Base-by-base conservation (phyloP, 352 stramenopile genomes). In the Pythium insidiosum region DNA sequence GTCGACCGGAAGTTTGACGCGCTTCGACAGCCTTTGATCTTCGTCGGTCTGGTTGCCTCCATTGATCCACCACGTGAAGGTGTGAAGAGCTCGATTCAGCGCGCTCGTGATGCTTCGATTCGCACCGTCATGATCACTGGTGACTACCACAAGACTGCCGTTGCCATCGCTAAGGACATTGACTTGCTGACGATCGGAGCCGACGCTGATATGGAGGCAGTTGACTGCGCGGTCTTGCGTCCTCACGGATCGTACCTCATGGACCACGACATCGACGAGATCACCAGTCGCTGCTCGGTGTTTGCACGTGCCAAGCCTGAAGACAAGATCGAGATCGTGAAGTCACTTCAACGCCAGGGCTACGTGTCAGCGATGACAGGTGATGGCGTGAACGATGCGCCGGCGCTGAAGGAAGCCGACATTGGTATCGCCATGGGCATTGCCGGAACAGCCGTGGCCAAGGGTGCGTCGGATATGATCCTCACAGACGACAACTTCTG, bases 371-470 rank as follows among this genome's bases (percentile, higher is more conserved):
- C 94, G 1, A 97, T 99, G 73, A 99, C 96, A 6, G 96, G 96
- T 28, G 96, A 99, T 58, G 96, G 96, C 46, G 97, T 97, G 4
- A 99, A 99, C 63, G 96, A 99, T 67, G 95, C 95, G 2, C 96
- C 95, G 15, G 95, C 96, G 0, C 58, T 99, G 18, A 98, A 98
- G 64, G 90, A 83, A 36, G 88, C 90, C 5, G 90, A 98, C 46
- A 97, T 99, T 54, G 88, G 90, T 33, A 88, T 85, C 10, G 94
- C 92, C 11, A 99, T 99, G 95, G 95, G 95, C 38, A 93, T 98
- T 59, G 73, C 91, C n/a, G 96, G 95, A 44, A 98, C 95, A 21
- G 84, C 97, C 55, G 95, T 99, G 10, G 95, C 96, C 3, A 98
- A 99, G 63, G 92, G 97, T 51, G 96, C 96, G 9, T 96, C 94